Percentiles rank a stretch among this genome's conserved stretches.
These are phyloP conservation scores for Penicillium hordei DNA, from an alignment of 2,329 filamentous ascomycete genomes.

Conservation along the genomic window DNA sequence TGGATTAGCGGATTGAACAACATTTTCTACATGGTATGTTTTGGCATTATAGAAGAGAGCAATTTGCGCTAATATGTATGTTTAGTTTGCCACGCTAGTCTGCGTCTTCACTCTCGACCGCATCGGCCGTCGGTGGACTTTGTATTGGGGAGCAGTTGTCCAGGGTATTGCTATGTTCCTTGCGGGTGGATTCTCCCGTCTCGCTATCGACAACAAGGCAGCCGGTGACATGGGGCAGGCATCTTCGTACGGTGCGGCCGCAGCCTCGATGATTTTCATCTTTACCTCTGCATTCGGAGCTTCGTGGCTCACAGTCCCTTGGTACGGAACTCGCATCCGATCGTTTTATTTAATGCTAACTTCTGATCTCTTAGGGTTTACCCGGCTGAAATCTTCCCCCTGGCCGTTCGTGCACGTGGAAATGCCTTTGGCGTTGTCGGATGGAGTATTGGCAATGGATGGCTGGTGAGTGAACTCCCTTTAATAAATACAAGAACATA, in stretches of 20 bases:
- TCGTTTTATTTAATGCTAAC: not conserved
- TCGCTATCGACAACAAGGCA: constrained; percentile 51
- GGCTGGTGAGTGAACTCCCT: constrained; percentile 47
- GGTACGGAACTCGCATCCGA: constrained; percentile 21
- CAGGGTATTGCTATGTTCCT: constrained; percentile 68
- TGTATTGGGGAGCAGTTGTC: constrained; percentile 66
- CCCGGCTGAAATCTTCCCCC: constrained; percentile 71
- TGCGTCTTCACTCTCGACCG: constrained; percentile 69
- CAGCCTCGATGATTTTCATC: constrained; percentile 69
- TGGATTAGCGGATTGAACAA: constrained; percentile 63
- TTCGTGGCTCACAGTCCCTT: constrained; percentile 62
- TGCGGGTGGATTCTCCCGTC: constrained; percentile 61
- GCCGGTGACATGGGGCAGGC: constrained; percentile 49
- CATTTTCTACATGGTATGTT: constrained; percentile 55
- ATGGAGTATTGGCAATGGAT: constrained; percentile 74
- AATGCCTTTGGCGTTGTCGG: constrained; percentile 75
- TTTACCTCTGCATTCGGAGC: constrained; percentile 66
- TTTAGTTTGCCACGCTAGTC: constrained; percentile 63
- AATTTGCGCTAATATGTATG: not conserved
- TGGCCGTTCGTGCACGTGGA: constrained; percentile 69
- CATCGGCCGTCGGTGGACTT: constrained; percentile 67
- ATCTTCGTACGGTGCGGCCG: constrained; percentile 60
- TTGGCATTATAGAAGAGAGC: not conserved
- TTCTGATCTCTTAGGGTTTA: constrained; percentile 48
- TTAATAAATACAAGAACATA: constrained; percentile 20